Base-by-base conservation (phyloP, 2,329 filamentous ascomycete species). In the Penicillium palitans region DNA sequence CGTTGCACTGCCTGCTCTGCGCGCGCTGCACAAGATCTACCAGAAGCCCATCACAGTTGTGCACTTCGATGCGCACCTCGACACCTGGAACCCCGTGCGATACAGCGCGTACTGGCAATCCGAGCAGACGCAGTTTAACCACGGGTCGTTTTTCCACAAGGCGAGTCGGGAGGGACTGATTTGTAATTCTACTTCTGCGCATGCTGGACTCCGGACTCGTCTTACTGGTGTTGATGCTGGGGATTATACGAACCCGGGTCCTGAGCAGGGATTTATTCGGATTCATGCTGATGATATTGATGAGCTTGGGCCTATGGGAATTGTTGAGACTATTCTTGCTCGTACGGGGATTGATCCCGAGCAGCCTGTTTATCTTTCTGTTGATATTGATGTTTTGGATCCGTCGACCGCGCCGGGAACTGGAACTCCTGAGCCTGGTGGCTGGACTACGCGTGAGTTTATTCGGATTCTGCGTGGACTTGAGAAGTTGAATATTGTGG, bases 101-200 rank as follows among this genome's bases (percentile, higher is more conserved):
- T 96, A 96, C 74, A 90, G 90, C 0, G 87, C 84, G 17, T 86
- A 87, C 55, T 96, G 92, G 92, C 74, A 80, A 7, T 83, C 82
- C 3, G 82, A 85, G 59, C 89, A 91, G 73, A 83, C 85, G 2
- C 84, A 88, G 66, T 95, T 96, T 79, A 96, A 88, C 70, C 92
- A 96, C 74, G 92, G 93, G 5, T 90, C 86, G 65, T 95, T 96
- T 87, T 96, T 96, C 81, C 93, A 91, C 89, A 84, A 93, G 65
- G 92, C 92, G 6, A 87, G 87, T 49, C 86, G 87, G 31, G 92
- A 96, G 73, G 90, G 90, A 0, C 78, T 96, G 27, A 87, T 96
- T 58, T 81, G 84, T 60, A 93, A 93, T 73, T 78, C 81, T 15
- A 88, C 84, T 0, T 90, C 86, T 24, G 90, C 95, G 6, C 92